Conservation (phyloP, 1,284 basidiomycete species). For the Ustanciosporium gigantosporum region DNA sequence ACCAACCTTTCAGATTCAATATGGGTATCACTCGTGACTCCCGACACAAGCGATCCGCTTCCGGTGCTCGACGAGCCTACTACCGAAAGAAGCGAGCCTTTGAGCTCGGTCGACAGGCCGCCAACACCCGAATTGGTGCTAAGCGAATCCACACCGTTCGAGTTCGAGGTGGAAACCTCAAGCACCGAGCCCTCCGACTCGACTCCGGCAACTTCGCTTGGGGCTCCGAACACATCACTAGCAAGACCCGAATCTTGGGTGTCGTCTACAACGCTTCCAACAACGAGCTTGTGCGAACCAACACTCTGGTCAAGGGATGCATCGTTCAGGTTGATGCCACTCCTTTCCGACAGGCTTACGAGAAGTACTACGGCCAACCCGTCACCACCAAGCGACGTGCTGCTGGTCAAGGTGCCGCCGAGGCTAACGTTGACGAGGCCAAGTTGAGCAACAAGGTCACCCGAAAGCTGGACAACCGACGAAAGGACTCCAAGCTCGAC, state of each 20-base stretch:
- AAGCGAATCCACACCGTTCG: constrained; percentile 61
- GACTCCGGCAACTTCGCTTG: constrained; percentile 61
- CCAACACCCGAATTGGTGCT: constrained; percentile 60
- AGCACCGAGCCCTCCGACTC: constrained; percentile 60
- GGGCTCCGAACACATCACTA: constrained; percentile 61
- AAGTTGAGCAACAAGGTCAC: constrained; percentile 54
- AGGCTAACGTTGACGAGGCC: constrained; percentile 42
- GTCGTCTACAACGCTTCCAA: constrained; percentile 62
- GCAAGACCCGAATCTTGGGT: constrained; percentile 60
- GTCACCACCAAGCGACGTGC: constrained; percentile 59
- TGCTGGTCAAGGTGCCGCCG: constrained; percentile 47
- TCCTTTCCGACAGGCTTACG: constrained; percentile 60
- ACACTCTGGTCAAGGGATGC: constrained; percentile 61
- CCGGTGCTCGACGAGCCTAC: constrained; percentile 59
- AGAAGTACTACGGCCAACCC: constrained; percentile 61
- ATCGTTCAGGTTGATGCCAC: constrained; percentile 61
- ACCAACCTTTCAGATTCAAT: constrained; percentile 8
- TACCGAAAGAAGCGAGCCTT: constrained; percentile 61
- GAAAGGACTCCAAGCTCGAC: constrained; percentile 57
- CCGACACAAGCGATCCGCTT: constrained; percentile 59
- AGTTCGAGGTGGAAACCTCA: constrained; percentile 60
- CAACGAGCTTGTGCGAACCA: constrained; percentile 61
- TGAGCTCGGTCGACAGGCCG: constrained; percentile 60
- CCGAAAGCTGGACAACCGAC: constrained; percentile 53
- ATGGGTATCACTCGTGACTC: constrained; percentile 62